A percentile compares a stretch with the other conserved stretches of the same genome.
Conservation (phyloP, 2,329 filamentous ascomycete genomes). For the Sporothrix pseudoabietina region DNA sequence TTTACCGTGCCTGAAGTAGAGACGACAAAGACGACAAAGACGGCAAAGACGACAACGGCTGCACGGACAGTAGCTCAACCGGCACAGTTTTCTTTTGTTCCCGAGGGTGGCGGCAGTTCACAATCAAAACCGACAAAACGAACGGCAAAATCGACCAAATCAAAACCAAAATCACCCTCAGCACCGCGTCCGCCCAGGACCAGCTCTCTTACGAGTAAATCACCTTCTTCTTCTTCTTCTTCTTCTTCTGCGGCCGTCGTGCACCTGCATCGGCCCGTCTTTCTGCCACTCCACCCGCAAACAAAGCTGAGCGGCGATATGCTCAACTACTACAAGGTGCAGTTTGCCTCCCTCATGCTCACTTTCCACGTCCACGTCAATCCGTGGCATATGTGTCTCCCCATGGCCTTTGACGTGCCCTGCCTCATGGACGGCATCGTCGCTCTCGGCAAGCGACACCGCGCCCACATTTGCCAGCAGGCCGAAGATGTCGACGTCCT, state of each 20-base stretch:
- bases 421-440: conserved; percentile 22
- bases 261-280: not conserved
- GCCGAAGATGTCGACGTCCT: not conserved
- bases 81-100: not conserved
- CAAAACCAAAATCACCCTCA: not conserved
- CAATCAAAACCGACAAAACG: not conserved
- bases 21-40: not conserved
- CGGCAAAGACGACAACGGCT: not conserved
- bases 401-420: conserved; percentile 19
- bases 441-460: conserved; percentile 5
- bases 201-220: not conserved
- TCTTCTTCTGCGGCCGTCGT: not conserved
- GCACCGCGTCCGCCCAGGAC: not conserved
- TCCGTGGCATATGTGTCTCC: conserved; percentile 21
- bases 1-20: not conserved
- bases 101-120: not conserved
- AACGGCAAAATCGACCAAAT: not conserved
- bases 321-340: conserved; percentile 9
- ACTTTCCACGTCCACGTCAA: conserved; percentile 19
- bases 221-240: not conserved
- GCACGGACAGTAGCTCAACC: not conserved
- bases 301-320: not conserved
- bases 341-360: not conserved
- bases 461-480: not conserved
- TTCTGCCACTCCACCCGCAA: not conserved